Evolutionary conservation across 2,329 filamentous ascomycete genomes (phyloP).

Genomic region (Ophioceras dolichostomum): DNA sequence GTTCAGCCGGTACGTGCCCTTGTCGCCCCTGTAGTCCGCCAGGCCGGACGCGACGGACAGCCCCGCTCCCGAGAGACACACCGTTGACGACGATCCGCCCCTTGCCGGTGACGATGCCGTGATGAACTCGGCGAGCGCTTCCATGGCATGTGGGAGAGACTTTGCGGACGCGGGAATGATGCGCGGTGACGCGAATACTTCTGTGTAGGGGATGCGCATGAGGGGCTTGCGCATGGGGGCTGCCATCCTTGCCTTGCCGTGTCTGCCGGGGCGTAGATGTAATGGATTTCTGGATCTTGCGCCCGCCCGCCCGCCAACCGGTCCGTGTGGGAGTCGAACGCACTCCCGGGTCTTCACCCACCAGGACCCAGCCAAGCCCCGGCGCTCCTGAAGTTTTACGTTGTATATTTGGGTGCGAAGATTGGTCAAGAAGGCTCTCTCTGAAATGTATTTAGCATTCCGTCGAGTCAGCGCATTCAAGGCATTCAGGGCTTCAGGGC

Average conservation of each 20-base stretch:
- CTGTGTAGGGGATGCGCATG: conserved; percentile 85
- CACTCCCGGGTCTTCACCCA: background rate
- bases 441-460: too few relatives aligned
- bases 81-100: conserved; percentile 32
- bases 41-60: conserved; percentile 89
- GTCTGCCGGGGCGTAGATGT: background rate
- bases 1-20: conserved; percentile 89
- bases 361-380: too few relatives aligned
- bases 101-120: conserved; percentile 41
- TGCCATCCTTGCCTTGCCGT: conserved; percentile 1
- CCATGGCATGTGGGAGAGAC: conserved; percentile 59
- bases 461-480: too few relatives aligned
- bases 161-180: conserved; percentile 63
- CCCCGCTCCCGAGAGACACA: conserved; percentile 65
- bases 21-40: conserved; percentile 79
- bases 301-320: too few relatives aligned
- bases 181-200: conserved; percentile 61
- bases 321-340: too few relatives aligned
- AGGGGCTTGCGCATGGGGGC: conserved; percentile 43
- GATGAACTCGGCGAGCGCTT: conserved; percentile 68
- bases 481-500: too few relatives aligned
- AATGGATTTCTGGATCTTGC: background rate
- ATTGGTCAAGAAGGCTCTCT: background rate
- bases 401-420: background rate
- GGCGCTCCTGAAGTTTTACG: background rate